phyloP scores from a whole-genome alignment of 2,329 filamentous ascomycete genomes.

The Microcyclospora pomicola region DNA sequence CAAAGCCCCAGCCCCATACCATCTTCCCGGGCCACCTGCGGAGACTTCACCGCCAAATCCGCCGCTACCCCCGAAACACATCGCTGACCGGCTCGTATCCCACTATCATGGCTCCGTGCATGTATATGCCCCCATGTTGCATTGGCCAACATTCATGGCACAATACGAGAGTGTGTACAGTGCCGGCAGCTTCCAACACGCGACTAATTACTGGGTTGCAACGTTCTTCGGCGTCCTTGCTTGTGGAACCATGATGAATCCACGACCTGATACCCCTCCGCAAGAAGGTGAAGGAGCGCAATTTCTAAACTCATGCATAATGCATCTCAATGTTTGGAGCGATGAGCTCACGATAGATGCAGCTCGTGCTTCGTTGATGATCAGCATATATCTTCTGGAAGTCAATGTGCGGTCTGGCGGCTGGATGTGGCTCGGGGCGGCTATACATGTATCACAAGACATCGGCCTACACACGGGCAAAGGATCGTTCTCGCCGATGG shows the following conservation, averaged over 20 bases:
- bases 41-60: constrained; percentile 13
- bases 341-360: constrained; percentile 66
- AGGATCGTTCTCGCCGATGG: constrained; percentile 58
- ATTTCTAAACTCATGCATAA: constrained; percentile 57
- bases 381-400: constrained; percentile 69
- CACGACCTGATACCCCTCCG: constrained; percentile 41
- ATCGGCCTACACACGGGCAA: constrained; percentile 67
- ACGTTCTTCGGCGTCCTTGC: constrained; percentile 75
- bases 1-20: constrained; percentile 59
- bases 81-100: constrained; percentile 58
- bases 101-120: constrained; percentile 68
- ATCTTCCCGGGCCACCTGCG: constrained; percentile 35
- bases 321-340: constrained; percentile 65
- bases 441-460: constrained; percentile 69
- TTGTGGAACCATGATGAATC: constrained; percentile 60
- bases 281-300: constrained; percentile 43
- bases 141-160: constrained; percentile 71
- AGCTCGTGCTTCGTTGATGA: constrained; percentile 56
- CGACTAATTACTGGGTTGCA: constrained; percentile 58
- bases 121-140: constrained; percentile 67
- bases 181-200: constrained; percentile 43
- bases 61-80: constrained; percentile 53
- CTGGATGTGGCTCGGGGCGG: constrained; percentile 72
- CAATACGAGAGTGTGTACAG: constrained; percentile 68
- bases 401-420: constrained; percentile 74